A percentile compares a stretch with the other conserved stretches of the same genome.
Conservation (phyloP, 306 rosid genomes). For the Sechiopsis laciniata region DNA sequence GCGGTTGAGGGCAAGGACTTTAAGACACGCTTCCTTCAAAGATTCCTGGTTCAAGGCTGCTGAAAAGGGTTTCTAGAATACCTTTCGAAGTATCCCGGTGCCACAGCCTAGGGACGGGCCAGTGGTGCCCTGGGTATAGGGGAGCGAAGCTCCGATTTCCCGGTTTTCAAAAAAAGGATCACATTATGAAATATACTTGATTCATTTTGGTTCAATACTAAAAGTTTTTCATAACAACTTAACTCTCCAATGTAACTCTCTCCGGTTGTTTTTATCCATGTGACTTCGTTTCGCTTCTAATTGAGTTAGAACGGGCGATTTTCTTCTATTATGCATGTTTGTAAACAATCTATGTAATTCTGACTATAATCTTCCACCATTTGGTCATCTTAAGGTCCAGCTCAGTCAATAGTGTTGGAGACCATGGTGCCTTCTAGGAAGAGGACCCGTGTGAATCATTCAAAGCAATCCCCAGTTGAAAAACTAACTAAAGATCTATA, state of each 20-base stretch:
- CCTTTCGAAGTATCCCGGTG: too few relatives aligned
- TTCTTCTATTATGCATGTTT: neutral
- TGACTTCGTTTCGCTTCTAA: neutral
- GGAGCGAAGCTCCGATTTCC: too few relatives aligned
- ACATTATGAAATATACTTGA: neutral
- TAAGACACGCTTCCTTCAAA: too few relatives aligned
- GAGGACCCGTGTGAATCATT: slow-evolving; percentile 75
- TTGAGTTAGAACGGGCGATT: neutral
- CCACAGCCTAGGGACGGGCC: too few relatives aligned
- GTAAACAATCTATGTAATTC: slow-evolving; percentile 21
- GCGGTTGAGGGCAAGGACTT: too few relatives aligned
- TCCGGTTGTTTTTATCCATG: neutral
- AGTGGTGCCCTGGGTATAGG: too few relatives aligned
- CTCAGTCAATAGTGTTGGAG: slow-evolving; percentile 90
- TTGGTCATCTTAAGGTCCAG: slow-evolving; percentile 61
- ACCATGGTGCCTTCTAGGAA: slow-evolving; percentile 77
- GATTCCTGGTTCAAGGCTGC: too few relatives aligned
- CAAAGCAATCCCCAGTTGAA: slow-evolving; percentile 87
- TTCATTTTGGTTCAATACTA: neutral
- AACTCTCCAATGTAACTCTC: neutral
- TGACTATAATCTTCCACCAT: slow-evolving; percentile 22
- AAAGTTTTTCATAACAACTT: neutral
- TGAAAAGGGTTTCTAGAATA: too few relatives aligned
- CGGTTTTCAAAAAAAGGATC: too few relatives aligned
- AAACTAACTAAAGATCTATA: slow-evolving; percentile 87